Evolutionary conservation across 768 basidiomycete species (phyloP).

Genomic region (Boletales sp.): DNA sequence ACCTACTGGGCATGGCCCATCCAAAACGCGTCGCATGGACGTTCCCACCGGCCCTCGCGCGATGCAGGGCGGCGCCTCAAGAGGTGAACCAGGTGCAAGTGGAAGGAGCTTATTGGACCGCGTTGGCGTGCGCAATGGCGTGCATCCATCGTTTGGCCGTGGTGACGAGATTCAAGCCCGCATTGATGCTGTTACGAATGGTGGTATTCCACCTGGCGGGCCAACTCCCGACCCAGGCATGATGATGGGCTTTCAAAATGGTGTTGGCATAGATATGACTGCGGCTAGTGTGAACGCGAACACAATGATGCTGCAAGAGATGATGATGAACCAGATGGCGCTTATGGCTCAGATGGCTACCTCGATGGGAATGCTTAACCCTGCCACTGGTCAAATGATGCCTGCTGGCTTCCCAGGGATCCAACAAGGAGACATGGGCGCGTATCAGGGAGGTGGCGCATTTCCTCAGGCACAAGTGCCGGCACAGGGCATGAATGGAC

Average conservation of each 20-base stretch:
- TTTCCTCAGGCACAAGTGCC: conserved; percentile 20
- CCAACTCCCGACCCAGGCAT: conserved; percentile 31
- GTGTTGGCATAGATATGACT: conserved; percentile 39
- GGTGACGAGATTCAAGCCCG: conserved; percentile 75
- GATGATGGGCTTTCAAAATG: conserved; percentile 46
- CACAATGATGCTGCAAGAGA: conserved; percentile 76
- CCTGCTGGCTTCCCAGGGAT: conserved; percentile 57
- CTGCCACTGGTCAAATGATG: conserved; percentile 53
- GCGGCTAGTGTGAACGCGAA: conserved; percentile 57
- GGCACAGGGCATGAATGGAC: conserved; percentile 27
- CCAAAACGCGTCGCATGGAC: conserved; percentile 71
- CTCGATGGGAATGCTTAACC: conserved; percentile 74
- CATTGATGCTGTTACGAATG: conserved; percentile 72
- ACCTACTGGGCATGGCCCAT: conserved; percentile 60
- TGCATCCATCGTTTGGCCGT: conserved; percentile 31
- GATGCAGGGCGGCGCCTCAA: conserved; percentile 45
- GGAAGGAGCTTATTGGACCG: conserved; percentile 77
- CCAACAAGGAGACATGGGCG: conserved; percentile 50
- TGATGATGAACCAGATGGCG: conserved; percentile 91
- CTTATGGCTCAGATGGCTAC: conserved; percentile 92
- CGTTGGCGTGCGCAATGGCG: conserved; percentile 56
- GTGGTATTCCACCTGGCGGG: conserved; percentile 37
- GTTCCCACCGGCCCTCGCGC: conserved; percentile 84
- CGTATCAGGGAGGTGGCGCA: conserved; percentile 35
- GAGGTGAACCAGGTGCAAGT: conserved; percentile 20